Percentiles rank a stretch among this genome's conserved stretches.
These are phyloP conservation scores for Talaromyces sp. DNA, from an alignment of 2,329 filamentous ascomycete species.

Conservation along the genomic window DNA sequence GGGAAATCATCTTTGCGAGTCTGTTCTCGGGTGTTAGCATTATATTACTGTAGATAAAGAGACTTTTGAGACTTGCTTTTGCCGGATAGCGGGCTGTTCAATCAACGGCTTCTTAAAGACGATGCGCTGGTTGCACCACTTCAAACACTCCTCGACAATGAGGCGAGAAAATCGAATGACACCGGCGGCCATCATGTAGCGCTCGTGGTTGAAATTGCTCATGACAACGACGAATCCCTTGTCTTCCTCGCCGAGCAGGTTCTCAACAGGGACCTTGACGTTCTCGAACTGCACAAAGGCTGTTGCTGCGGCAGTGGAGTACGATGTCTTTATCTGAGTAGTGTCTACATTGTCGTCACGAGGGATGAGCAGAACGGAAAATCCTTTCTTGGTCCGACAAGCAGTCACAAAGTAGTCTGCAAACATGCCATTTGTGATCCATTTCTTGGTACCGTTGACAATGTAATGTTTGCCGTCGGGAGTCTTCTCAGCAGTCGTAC, in stretches of 20 bases:
- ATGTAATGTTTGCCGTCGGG: slow-evolving; percentile 68
- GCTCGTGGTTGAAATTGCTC: slow-evolving; percentile 84
- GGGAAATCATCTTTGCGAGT: slow-evolving; percentile 80
- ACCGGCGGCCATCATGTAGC: slow-evolving; percentile 67
- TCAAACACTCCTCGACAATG: slow-evolving; percentile 76
- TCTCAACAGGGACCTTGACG: slow-evolving; percentile 74
- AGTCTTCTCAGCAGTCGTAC: slow-evolving; percentile 73
- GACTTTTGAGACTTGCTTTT: slow-evolving; percentile 54
- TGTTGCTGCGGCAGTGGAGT: slow-evolving; percentile 73
- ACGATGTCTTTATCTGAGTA: slow-evolving; percentile 59
- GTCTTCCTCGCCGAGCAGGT: slow-evolving; percentile 75
- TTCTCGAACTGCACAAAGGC: slow-evolving; percentile 79
- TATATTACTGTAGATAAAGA: not conserved
- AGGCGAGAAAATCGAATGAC: slow-evolving; percentile 61
- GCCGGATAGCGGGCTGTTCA: slow-evolving; percentile 73
- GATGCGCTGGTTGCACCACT: slow-evolving; percentile 81
- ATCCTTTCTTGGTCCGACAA: slow-evolving; percentile 71
- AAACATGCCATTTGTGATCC: slow-evolving; percentile 79
- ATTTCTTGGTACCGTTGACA: slow-evolving; percentile 56
- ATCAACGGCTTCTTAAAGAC: slow-evolving; percentile 80
- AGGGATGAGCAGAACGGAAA: slow-evolving; percentile 71
- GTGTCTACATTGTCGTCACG: slow-evolving; percentile 64
- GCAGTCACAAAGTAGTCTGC: slow-evolving; percentile 79
- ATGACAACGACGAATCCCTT: slow-evolving; percentile 82
- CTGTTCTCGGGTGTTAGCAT: slow-evolving; percentile 28